phyloP scores from a whole-genome alignment of 2,329 filamentous ascomycete species.

The Talaromyces sp. region DNA sequence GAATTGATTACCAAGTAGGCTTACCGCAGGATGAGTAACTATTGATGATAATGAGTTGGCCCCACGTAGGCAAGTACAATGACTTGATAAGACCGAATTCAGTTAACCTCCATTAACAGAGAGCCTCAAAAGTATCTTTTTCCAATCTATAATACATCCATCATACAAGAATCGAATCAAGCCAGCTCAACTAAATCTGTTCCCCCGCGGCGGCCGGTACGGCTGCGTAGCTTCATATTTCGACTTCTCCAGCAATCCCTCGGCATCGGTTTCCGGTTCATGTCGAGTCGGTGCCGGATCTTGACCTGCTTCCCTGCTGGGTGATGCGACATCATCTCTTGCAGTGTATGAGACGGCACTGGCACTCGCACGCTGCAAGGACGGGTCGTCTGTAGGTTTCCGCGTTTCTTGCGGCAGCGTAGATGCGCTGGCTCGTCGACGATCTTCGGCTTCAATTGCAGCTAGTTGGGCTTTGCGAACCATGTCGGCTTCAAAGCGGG shows the following conservation, averaged over 20 bases:
- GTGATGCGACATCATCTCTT: conserved; percentile 55
- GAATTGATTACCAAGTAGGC: neutral
- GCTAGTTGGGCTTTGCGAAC: conserved; percentile 50
- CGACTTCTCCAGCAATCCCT: conserved; percentile 70
- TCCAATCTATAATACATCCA: conserved; percentile 5
- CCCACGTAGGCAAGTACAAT: neutral
- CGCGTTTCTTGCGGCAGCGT: conserved; percentile 11
- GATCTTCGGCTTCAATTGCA: conserved; percentile 35
- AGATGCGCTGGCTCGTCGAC: conserved; percentile 25
- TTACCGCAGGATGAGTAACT: neutral
- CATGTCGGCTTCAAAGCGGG: conserved; percentile 67
- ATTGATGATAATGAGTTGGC: neutral
- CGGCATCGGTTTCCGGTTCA: conserved; percentile 66
- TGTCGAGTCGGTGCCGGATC: conserved; percentile 87
- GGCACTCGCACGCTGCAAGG: conserved; percentile 37
- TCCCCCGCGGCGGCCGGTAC: conserved; percentile 76
- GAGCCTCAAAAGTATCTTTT: neutral
- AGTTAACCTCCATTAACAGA: neutral
- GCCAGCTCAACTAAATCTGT: conserved; percentile 65
- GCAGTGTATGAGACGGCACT: conserved; percentile 29
- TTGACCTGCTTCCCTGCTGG: conserved; percentile 67
- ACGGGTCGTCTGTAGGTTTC: conserved; percentile 27
- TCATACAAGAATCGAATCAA: neutral
- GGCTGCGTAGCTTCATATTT: conserved; percentile 82
- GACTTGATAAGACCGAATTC: neutral